Evolutionary conservation across 202 grass and related monocot genomes (phyloP), one percentile per base, ranked within the genome.

Genomic region (Schoenoplectus triqueter): DNA sequence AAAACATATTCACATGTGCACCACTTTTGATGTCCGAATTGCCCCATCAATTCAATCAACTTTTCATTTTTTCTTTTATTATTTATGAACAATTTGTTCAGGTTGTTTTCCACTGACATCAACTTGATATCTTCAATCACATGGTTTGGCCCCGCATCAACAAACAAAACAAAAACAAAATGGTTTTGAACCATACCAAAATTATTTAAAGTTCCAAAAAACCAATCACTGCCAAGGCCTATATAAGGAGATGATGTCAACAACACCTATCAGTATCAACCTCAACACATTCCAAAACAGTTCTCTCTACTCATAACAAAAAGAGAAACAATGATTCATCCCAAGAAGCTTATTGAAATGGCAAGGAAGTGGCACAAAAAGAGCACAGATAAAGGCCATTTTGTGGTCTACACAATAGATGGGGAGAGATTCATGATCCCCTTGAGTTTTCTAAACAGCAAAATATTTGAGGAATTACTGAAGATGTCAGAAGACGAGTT

Each of bases 401-500:
- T 85, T 70, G 71, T 86, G 18, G 75, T 86, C 0, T 86, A 86
- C 67, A 87, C 85, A 22, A 55, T 73, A 10, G 85, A 87, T 73
- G 66, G 78, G 11, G 64, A 81, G 64, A 72, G 85, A 31, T 82
- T 87, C 66, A 82, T 63, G n/a, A 72, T 87, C 80, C 85, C 85
- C 20, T 73, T 87, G 31, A 64, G 66, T 44, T 82, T 82, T 22
- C 78, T 87, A 14, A 73, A 47, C 5, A 87, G 52, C 64, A 82
- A 73, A 62, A 54, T 87, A 69, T 87, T 87, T 1, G 21, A 21
- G 47, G 85, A 87, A 40, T 60, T 87, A 17, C 15, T 87, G 31
- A 87, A 68, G 66, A 81, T 87, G 44, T 81, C 85, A 31, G 85
- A 87, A 82, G 85, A 87, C 1, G 77, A 87, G 66, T 87, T 82